Conservation (phyloP, 2,329 filamentous ascomycete species). For the Talaromyces albobiverticillius region DNA sequence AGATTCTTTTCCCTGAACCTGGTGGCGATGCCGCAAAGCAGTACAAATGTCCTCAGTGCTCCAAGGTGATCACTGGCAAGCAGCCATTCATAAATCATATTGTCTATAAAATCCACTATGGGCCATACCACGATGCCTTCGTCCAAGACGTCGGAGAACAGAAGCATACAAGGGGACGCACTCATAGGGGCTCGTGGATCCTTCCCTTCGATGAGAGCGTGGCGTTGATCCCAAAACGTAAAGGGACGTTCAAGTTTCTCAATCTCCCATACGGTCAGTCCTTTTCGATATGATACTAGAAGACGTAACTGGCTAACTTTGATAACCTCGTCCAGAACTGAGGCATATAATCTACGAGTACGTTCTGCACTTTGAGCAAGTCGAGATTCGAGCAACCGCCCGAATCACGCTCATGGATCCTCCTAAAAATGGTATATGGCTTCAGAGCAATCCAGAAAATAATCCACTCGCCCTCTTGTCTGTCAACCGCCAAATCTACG, state of each 20-base stretch:
- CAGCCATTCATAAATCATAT: background rate
- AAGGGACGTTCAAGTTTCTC: background rate
- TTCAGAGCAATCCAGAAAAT: background rate
- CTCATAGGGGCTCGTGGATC: background rate
- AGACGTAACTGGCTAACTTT: background rate
- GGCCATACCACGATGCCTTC: background rate
- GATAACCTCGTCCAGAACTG: background rate
- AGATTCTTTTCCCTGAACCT: background rate
- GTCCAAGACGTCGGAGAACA: background rate
- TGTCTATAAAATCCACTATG: background rate
- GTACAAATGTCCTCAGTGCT: background rate
- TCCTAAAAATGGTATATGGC: background rate
- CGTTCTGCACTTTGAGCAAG: background rate
- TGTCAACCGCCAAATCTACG: background rate
- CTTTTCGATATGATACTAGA: too few relatives aligned
- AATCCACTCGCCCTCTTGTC: slow-evolving; percentile 4
- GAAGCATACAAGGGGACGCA: too few relatives aligned
- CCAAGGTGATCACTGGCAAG: background rate
- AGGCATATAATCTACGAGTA: background rate
- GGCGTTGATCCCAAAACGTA: background rate
- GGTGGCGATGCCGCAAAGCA: too few relatives aligned
- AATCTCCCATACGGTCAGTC: background rate
- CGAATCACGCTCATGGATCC: too few relatives aligned
- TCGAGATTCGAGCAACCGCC: too few relatives aligned
- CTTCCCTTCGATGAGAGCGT: background rate